phyloP scores from a whole-genome alignment of 1,284 basidiomycete species.

The Irpex rosettiformis region DNA sequence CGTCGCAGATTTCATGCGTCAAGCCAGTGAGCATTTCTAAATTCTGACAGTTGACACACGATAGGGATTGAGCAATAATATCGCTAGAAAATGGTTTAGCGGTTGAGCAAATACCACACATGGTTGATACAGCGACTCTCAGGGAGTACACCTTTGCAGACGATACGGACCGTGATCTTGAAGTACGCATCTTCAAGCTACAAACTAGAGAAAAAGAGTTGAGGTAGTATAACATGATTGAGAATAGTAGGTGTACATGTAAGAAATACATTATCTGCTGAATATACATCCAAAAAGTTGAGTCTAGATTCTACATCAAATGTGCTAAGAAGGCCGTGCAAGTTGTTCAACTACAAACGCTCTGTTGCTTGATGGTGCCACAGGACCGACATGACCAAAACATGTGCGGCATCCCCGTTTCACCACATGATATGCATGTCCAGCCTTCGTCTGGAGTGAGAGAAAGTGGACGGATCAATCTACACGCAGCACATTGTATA shows the following conservation, averaged over 20 bases:
- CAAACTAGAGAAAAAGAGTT: background rate
- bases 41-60: background rate
- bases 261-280: too few species aligned
- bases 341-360: slow-evolving; percentile 5
- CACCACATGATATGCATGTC: slow-evolving; percentile 68
- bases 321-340: too few species aligned
- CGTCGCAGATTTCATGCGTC: slow-evolving; percentile 34
- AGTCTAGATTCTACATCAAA: background rate
- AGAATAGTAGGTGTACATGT: background rate
- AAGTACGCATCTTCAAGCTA: slow-evolving; percentile 11
- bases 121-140: background rate
- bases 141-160: slow-evolving; percentile 2
- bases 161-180: background rate
- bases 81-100: background rate
- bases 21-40: slow-evolving; percentile 31
- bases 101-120: background rate
- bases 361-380: slow-evolving; percentile 56
- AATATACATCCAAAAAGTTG: too few species aligned
- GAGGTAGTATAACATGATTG: background rate
- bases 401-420: slow-evolving; percentile 54
- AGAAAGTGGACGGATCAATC: slow-evolving; percentile 41
- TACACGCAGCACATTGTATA: slow-evolving; percentile 64
- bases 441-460: slow-evolving; percentile 40
- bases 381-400: slow-evolving; percentile 77
- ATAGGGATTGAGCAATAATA: background rate